Conservation (phyloP, 2,329 filamentous ascomycete genomes). For the Lasiodiplodia theobromae region DNA sequence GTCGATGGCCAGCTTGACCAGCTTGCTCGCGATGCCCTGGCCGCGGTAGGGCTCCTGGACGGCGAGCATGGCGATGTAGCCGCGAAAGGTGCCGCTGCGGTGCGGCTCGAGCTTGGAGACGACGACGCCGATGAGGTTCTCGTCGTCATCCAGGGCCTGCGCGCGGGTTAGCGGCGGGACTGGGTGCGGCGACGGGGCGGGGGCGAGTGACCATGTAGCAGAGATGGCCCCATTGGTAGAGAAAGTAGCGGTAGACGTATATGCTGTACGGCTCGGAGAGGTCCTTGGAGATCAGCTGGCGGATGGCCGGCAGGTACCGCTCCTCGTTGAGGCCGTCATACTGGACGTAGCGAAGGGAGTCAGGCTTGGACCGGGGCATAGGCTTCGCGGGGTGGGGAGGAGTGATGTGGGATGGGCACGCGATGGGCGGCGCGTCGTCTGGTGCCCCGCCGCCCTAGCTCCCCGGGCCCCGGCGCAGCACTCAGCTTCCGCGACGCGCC, state of each 20-base stretch:
- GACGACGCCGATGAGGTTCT: constrained; percentile 83
- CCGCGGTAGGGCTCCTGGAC: constrained; percentile 81
- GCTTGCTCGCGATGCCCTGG: constrained; percentile 80
- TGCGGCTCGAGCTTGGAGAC: constrained; percentile 95
- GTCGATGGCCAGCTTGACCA: constrained; percentile 91
- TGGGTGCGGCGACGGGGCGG: constrained; percentile 9
- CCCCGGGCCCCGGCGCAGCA: neutral
- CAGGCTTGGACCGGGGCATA: constrained; percentile 14
- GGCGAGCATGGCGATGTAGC: constrained; percentile 99
- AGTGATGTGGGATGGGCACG: neutral
- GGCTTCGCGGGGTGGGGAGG: neutral
- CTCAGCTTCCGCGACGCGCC: neutral
- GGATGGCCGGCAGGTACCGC: constrained; percentile 81
- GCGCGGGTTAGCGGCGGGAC: constrained; percentile 13
- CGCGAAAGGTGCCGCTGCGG: constrained; percentile 82
- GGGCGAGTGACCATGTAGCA: constrained; percentile 78
- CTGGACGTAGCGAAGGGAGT: constrained; percentile 63
- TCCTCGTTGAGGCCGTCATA: constrained; percentile 67
- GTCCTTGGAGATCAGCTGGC: constrained; percentile 92
- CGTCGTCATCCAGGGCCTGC: constrained; percentile 44
- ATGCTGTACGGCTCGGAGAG: constrained; percentile 98
- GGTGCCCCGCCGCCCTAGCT: neutral
- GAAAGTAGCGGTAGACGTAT: constrained; percentile 97
- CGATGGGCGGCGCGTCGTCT: neutral
- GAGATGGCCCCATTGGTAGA: constrained; percentile 97